Conservation (phyloP, 2,329 filamentous ascomycete species). For the Diaporthe australafricana region DNA sequence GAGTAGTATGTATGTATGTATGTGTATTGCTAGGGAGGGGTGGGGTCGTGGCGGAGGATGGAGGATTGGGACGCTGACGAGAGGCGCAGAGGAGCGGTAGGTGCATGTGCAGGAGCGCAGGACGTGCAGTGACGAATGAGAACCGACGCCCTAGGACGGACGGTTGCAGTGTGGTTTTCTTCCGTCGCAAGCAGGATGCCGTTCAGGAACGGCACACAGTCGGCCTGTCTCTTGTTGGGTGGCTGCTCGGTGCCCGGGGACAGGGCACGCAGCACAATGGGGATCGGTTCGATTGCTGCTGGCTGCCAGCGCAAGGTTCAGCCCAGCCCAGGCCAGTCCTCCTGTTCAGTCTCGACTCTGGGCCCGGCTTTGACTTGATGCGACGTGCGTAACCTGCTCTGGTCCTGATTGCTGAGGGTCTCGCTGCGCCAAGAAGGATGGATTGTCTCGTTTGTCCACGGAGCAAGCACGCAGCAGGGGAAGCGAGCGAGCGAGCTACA, state of each 20-base stretch:
- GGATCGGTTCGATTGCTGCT: not conserved
- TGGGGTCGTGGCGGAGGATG: slow-evolving; percentile 24
- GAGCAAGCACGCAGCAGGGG: not conserved
- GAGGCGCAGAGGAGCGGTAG: slow-evolving; percentile 16
- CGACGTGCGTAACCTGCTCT: not conserved
- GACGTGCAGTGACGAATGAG: slow-evolving; percentile 10
- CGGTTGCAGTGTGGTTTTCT: slow-evolving; percentile 27
- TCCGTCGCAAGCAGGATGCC: slow-evolving; percentile 25
- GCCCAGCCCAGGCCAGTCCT: not conserved
- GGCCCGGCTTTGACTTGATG: not conserved
- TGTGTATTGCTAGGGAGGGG: not conserved
- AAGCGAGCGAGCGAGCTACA: not conserved
- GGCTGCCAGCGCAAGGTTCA: not conserved
- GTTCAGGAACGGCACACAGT: slow-evolving; percentile 11
- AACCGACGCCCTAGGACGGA: not conserved
- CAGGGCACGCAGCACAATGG: not conserved
- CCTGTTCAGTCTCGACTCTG: not conserved
- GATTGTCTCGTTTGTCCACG: not conserved
- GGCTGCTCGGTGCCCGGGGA: slow-evolving; percentile 1
- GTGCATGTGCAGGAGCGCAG: slow-evolving; percentile 16
- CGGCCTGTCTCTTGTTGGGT: not conserved
- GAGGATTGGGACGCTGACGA: slow-evolving; percentile 18
- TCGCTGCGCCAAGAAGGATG: not conserved
- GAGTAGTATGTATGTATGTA: not conserved
- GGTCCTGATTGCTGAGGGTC: not conserved